A percentile compares a stretch with the other conserved stretches of the same genome.
Evolutionary conservation across 345 rosid species (phyloP).

Genomic region (Laguncularia racemosa): DNA sequence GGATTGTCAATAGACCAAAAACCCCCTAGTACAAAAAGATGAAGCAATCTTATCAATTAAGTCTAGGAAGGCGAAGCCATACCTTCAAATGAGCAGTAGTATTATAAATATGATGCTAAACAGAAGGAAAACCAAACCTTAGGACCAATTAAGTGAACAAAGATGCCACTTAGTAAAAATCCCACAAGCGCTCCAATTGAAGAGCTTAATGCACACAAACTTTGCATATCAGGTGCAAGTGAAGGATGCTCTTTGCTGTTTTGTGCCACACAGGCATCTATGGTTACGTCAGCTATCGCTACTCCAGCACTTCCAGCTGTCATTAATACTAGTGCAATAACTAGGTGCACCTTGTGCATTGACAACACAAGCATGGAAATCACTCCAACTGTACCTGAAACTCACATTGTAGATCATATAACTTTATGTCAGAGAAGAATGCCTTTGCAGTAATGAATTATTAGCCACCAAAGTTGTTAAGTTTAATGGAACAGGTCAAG

Average conservation of each 20-base stretch:
- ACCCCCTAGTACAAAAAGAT: slow-evolving; percentile 51
- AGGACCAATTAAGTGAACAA: slow-evolving; percentile 83
- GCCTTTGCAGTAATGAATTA: no score
- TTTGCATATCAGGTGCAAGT: slow-evolving; percentile 92
- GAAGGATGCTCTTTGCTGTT: slow-evolving; percentile 66
- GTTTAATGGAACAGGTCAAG: no score
- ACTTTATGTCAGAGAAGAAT: no score
- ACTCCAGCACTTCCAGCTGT: slow-evolving; percentile 68
- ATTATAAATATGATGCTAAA: neutral
- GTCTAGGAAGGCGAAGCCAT: neutral
- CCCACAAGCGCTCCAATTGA: slow-evolving; percentile 81
- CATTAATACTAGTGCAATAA: slow-evolving; percentile 56
- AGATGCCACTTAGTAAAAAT: slow-evolving; percentile 68
- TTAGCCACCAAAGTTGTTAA: no score
- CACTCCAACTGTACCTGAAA: slow-evolving; percentile 70
- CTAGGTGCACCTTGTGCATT: slow-evolving; percentile 57
- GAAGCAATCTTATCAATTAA: neutral
- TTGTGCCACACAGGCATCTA: slow-evolving; percentile 92
- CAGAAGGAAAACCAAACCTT: slow-evolving; percentile 36
- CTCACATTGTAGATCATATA: neutral
- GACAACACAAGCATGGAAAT: slow-evolving; percentile 63
- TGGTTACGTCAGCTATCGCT: slow-evolving; percentile 90
- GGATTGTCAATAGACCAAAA: slow-evolving; percentile 67
- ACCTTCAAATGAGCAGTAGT: neutral
- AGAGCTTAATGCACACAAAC: slow-evolving; percentile 68